Base-by-base conservation (phyloP, 202 grass and related monocot species). In the Brachypodium distachyon region DNA sequence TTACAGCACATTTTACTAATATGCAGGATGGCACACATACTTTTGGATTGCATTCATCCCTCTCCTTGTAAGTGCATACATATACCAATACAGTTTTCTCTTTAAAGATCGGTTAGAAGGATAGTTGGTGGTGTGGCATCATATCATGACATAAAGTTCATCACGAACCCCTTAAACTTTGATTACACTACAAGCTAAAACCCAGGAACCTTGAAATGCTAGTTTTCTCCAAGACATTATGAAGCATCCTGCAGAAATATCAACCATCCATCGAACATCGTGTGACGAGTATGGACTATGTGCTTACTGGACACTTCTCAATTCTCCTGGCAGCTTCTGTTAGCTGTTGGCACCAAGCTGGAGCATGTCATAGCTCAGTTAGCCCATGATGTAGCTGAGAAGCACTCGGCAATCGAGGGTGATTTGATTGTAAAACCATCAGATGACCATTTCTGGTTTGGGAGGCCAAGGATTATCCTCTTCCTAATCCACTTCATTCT, bases 1-100 rank as follows among this genome's bases (percentile, higher is more conserved):
- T 90, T 40, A 70, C 16, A 12, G 36, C 14, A 40, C 19, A n/a
- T 79, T 70, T 68, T 60, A 31, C 81, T 40, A 59, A 67, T 51
- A 11, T 92, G 83, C 84, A 96, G 93, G 93, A 40, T 96, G 93
- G 93, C 89, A 96, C 78, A 76, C 67, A 25, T 96, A 92, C 80
- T 96, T 96, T 87, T 96, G 93, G 93, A 87, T 96, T n/a, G 71
- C 89, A 46, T 92, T 96, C 76, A n/a, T 92, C 85, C 93, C 93
- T 37, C 82, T 96, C 31, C 18, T 96, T 69, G 89, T 96, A 88
- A 92, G 93, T 90, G 31, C 28, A 55, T 71, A 25, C 18, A 61
- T 37, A 29, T 47, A 10, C 14, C 5, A n/a, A 12, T 61, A 22
- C 11, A 70, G 6, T 64, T 81, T 86, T 57, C 12, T 63, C 12